Evolutionary conservation across 345 rosid genomes (phyloP).

Genomic region (Microthlaspi erraticum): DNA sequence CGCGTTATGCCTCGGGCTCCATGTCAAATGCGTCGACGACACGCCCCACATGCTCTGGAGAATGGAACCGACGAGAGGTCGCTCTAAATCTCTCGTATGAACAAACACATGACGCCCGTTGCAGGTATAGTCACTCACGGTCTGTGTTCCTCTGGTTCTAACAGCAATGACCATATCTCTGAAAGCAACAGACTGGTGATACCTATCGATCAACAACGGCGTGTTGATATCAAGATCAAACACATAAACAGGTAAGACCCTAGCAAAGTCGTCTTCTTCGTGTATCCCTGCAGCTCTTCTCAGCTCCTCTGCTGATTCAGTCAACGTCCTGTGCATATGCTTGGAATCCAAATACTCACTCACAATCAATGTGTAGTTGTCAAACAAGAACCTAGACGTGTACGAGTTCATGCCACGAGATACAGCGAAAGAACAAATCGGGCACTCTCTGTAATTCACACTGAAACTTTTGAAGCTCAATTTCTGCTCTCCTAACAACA

Average conservation of each 20-base stretch:
- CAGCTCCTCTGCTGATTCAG: slow-evolving; percentile 83
- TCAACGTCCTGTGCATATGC: slow-evolving; percentile 78
- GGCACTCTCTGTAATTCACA: slow-evolving; percentile 68
- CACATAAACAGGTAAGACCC: slow-evolving; percentile 91
- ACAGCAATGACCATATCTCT: slow-evolving; percentile 95
- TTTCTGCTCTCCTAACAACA: slow-evolving; percentile 81
- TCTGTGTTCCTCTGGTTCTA: slow-evolving; percentile 80
- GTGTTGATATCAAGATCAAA: slow-evolving; percentile 81
- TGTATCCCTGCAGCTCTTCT: slow-evolving; percentile 72
- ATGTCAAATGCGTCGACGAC: slow-evolving; percentile 82
- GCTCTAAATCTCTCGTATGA: slow-evolving; percentile 78
- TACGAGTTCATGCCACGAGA: slow-evolving; percentile 82
- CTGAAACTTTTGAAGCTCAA: slow-evolving; percentile 63
- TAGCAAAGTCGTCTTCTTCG: slow-evolving; percentile 76
- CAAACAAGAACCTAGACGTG: slow-evolving; percentile 96
- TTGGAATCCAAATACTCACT: slow-evolving; percentile 97
- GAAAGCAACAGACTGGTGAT: slow-evolving; percentile 88
- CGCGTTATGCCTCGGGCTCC: slow-evolving; percentile 85
- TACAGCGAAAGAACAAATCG: slow-evolving; percentile 82
- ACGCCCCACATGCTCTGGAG: slow-evolving; percentile 99
- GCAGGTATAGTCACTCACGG: slow-evolving; percentile 94
- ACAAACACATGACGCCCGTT: slow-evolving; percentile 91
- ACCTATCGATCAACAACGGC: slow-evolving; percentile 80
- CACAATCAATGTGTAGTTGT: slow-evolving; percentile 91
- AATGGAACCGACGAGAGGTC: slow-evolving; percentile 88